Conservation (phyloP, 2,329 filamentous ascomycete species). For the Talaromyces sp. region DNA sequence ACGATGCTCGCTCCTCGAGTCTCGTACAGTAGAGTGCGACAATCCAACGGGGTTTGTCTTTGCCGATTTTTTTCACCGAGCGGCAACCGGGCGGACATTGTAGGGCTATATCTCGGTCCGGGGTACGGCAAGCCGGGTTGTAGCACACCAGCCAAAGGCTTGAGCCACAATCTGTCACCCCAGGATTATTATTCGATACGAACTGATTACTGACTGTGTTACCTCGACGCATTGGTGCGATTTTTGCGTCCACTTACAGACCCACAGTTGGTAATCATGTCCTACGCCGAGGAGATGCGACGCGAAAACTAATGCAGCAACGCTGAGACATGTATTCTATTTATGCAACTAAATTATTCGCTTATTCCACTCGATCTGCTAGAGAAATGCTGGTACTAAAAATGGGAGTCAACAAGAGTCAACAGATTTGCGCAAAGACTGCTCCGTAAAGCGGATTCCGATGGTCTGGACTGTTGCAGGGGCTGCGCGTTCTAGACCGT, state of each 20-base stretch:
- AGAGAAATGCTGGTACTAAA: background rate
- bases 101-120: conserved; percentile 2
- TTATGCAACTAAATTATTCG: background rate
- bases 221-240: background rate
- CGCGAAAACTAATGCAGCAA: background rate
- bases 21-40: background rate
- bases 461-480: background rate
- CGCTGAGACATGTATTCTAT: background rate
- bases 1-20: background rate
- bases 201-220: background rate
- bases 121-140: background rate
- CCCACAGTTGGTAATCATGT: background rate
- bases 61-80: background rate
- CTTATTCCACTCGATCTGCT: background rate
- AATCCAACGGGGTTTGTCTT: background rate
- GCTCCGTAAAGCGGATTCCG: background rate
- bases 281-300: background rate
- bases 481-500: background rate
- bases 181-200: background rate
- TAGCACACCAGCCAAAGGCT: background rate
- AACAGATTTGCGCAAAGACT: background rate
- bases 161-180: background rate
- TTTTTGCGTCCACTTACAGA: background rate
- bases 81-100: background rate
- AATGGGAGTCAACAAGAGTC: background rate